Conservation (phyloP, 805 yeast genomes). For the Teunomyces gatunensis region DNA sequence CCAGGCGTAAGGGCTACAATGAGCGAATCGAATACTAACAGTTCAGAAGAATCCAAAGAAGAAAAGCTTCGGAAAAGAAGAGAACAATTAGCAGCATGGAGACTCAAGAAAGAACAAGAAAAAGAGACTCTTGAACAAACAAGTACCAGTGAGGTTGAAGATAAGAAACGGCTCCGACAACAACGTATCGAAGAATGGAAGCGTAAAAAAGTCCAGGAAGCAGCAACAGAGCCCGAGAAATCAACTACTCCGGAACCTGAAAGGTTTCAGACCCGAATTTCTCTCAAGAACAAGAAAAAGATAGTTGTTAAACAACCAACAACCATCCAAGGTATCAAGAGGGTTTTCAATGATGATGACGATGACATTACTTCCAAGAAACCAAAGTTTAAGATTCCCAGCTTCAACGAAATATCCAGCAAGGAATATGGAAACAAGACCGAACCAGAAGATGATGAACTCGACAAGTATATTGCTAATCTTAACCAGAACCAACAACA, state of each 20-base stretch:
- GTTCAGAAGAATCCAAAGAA: conserved; percentile 16
- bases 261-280: not conserved
- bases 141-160: conserved; percentile 6
- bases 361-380: conserved; percentile 21
- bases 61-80: conserved; percentile 43
- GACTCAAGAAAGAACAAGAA: conserved; percentile 46
- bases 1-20: not conserved
- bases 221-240: not conserved
- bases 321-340: not conserved
- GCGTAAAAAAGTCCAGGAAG: conserved; percentile 26
- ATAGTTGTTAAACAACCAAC: not conserved
- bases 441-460: conserved; percentile 20
- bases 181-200: conserved; percentile 54
- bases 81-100: conserved; percentile 60
- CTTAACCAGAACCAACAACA: conserved; percentile 1
- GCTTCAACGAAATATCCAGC: conserved; percentile 3
- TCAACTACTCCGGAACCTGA: not conserved
- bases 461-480: conserved; percentile 13
- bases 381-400: conserved; percentile 22
- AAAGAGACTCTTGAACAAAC: conserved; percentile 6
- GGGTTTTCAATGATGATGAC: conserved; percentile 24
- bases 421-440: conserved; percentile 10
- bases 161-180: conserved; percentile 27
- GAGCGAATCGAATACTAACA: conserved; percentile 12
- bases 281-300: not conserved